Evolutionary conservation across 179 eudicot genomes (phyloP).

Genomic region (Silene noctiflora): DNA sequence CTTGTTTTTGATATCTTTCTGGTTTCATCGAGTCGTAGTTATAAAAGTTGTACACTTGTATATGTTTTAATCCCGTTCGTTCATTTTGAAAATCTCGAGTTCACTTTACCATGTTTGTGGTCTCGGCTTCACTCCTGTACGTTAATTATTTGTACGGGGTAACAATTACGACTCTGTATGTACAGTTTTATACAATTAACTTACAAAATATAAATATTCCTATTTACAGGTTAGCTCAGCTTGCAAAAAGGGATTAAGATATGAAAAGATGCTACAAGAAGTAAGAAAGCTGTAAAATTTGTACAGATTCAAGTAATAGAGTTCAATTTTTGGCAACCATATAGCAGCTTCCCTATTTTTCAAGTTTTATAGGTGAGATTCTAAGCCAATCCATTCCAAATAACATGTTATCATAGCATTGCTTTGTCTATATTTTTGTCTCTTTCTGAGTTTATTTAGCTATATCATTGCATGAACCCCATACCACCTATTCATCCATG

Average conservation of each 20-base stretch:
- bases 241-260: slow-evolving; percentile 61
- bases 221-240: slow-evolving; percentile 52
- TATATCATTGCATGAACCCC: not conserved
- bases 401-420: not conserved
- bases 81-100: too few species aligned
- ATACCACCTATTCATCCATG: not conserved
- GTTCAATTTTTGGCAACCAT: slow-evolving; percentile 12
- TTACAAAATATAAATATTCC: too few species aligned
- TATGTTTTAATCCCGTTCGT: too few species aligned
- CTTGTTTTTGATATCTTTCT: too few species aligned
- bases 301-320: slow-evolving; percentile 13
- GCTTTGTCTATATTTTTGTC: not conserved
- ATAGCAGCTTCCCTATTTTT: not conserved
- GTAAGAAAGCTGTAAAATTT: slow-evolving; percentile 44
- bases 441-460: not conserved
- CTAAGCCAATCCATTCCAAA: not conserved
- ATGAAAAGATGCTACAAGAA: slow-evolving; percentile 47
- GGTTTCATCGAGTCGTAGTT: too few species aligned
- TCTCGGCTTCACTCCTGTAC: too few species aligned
- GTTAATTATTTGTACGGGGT: too few species aligned
- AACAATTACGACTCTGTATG: too few species aligned
- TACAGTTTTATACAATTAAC: too few species aligned
- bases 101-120: not conserved
- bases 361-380: slow-evolving; percentile 21
- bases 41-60: too few species aligned